These are phyloP conservation scores for Tuber microsphaerosporum DNA, from an alignment of 495 filamentous ascomycete genomes.

Conservation along the genomic window DNA sequence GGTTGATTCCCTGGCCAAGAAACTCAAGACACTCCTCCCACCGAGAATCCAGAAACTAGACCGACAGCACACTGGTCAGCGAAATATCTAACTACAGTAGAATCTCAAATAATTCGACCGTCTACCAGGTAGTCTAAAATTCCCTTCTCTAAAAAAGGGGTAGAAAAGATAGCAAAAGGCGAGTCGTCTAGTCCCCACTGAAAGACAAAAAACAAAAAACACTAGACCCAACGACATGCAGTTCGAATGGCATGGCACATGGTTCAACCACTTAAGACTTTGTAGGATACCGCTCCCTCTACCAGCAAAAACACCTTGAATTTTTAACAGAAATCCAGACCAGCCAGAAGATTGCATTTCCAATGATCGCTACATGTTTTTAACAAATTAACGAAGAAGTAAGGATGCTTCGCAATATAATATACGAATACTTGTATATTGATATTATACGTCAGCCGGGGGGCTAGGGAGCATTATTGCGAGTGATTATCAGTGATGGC, in stretches of 20 bases:
- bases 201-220: too few species aligned
- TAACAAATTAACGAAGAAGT: neutral
- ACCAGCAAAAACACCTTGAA: neutral
- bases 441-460: neutral
- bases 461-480: neutral
- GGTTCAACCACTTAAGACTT: too few species aligned
- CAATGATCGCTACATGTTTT: neutral
- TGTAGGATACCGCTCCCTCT: neutral
- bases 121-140: too few species aligned
- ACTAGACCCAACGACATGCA: too few species aligned
- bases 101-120: too few species aligned
- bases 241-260: too few species aligned
- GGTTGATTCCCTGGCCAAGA: neutral
- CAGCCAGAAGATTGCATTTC: neutral
- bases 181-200: too few species aligned
- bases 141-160: too few species aligned
- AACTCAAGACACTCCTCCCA: neutral
- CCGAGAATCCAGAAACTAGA: neutral
- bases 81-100: neutral
- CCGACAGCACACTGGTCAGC: neutral
- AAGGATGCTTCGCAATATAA: neutral
- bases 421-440: neutral
- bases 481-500: neutral
- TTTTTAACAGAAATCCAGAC: neutral
- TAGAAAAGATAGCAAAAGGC: too few species aligned